Conservation (phyloP, 768 basidiomycete species). For the Leccinum imitatum region DNA sequence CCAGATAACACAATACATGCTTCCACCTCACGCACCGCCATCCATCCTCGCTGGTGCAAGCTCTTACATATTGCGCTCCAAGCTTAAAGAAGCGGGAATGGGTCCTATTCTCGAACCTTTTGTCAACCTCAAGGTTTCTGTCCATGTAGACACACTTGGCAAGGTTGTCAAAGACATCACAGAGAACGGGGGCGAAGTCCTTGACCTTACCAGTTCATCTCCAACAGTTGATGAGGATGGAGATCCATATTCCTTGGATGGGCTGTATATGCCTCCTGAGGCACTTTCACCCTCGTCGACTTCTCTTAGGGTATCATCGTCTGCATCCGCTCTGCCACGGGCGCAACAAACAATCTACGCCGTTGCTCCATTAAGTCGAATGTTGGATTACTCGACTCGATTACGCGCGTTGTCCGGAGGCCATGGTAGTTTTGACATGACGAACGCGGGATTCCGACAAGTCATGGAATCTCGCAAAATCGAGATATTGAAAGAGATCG, state of each 20-base stretch:
- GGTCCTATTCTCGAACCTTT: slow-evolving; percentile 83
- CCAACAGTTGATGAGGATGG: slow-evolving; percentile 39
- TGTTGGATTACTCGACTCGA: slow-evolving; percentile 78
- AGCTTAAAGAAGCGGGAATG: slow-evolving; percentile 58
- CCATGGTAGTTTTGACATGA: slow-evolving; percentile 79
- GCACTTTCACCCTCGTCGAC: slow-evolving; percentile 72
- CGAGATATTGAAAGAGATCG: slow-evolving; percentile 79
- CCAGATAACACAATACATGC: slow-evolving; percentile 45
- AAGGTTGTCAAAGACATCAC: slow-evolving; percentile 83
- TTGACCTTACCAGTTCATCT: slow-evolving; percentile 51
- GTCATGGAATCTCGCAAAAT: slow-evolving; percentile 60
- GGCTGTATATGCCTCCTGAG: slow-evolving; percentile 72
- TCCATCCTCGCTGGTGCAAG: slow-evolving; percentile 65
- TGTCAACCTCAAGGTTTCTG: slow-evolving; percentile 63
- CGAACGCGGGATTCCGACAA: slow-evolving; percentile 69
- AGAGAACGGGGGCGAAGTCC: slow-evolving; percentile 77
- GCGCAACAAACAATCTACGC: slow-evolving; percentile 69
- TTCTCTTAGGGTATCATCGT: slow-evolving; percentile 30
- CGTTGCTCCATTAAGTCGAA: slow-evolving; percentile 73
- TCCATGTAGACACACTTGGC: slow-evolving; percentile 66
- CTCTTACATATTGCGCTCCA: slow-evolving; percentile 60
- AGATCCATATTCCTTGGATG: slow-evolving; percentile 53
- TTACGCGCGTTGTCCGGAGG: slow-evolving; percentile 82
- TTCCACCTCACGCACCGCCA: slow-evolving; percentile 44
- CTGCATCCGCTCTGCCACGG: slow-evolving; percentile 34